A percentile compares a stretch with the other conserved stretches of the same genome.
Evolutionary conservation across 169 alveolate genomes (phyloP).

Genomic region (Cryptosporidium ryanae): DNA sequence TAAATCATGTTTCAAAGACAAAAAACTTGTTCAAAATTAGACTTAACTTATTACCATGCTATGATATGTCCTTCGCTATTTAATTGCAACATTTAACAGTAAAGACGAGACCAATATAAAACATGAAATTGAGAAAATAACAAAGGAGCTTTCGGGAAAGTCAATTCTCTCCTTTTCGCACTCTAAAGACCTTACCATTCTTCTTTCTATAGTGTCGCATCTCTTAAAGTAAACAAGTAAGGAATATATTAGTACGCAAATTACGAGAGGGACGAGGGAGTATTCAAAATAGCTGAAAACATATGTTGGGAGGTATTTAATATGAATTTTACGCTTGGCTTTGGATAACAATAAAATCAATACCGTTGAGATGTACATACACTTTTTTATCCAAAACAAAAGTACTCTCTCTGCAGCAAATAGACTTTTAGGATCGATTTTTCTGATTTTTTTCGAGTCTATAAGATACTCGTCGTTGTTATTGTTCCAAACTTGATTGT

Average conservation of each 20-base stretch:
- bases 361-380: constrained; percentile 78
- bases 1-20: too few relatives aligned
- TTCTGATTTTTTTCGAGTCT: constrained; percentile 51
- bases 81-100: neutral
- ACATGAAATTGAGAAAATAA: constrained; percentile 46
- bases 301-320: neutral
- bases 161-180: constrained; percentile 70
- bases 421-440: constrained; percentile 83
- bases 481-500: constrained; percentile 39
- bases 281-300: constrained; percentile 10
- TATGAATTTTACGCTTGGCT: constrained; percentile 29
- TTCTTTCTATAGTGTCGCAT: constrained; percentile 38
- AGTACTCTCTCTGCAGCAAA: constrained; percentile 86
- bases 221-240: constrained; percentile 31
- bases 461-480: constrained; percentile 14
- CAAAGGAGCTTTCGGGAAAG: constrained; percentile 48
- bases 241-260: constrained; percentile 21
- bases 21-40: too few relatives aligned
- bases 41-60: too few relatives aligned
- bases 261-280: constrained; percentile 18
- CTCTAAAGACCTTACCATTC: constrained; percentile 62
- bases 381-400: constrained; percentile 80
- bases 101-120: constrained; percentile 29
- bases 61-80: too few relatives aligned
- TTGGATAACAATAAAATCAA: constrained; percentile 75